Percentiles rank a stretch among this genome's conserved stretches.
Evolutionary conservation across 2,329 filamentous ascomycete genomes (phyloP).

Genomic region (Hypoxylon sp.): DNA sequence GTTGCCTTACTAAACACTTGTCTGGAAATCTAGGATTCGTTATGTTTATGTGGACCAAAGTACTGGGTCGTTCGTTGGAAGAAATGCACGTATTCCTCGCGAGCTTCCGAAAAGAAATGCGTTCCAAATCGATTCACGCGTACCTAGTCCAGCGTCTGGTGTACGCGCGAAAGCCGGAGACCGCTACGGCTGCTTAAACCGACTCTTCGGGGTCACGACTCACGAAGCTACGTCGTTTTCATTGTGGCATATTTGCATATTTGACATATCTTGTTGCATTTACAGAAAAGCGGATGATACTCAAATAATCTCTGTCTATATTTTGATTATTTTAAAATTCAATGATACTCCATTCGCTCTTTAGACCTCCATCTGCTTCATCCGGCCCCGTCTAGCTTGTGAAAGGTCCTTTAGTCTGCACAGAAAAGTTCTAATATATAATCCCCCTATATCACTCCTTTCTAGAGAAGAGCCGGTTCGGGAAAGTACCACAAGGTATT

Average conservation of each 20-base stretch:
- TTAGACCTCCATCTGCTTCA: neutral
- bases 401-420: neutral
- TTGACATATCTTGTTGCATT: constrained; percentile 17
- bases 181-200: constrained; percentile 13
- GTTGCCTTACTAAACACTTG: neutral
- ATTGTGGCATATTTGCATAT: constrained; percentile 7
- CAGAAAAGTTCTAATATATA: neutral
- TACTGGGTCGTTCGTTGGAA: constrained; percentile 38
- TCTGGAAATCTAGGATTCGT: constrained; percentile 34
- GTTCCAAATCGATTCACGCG: constrained; percentile 30
- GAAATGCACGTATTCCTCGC: constrained; percentile 46
- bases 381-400: neutral
- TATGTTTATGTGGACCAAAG: constrained; percentile 45
- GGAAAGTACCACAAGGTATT: constrained; percentile 21
- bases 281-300: constrained; percentile 17
- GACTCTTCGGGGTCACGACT: constrained; percentile 11
- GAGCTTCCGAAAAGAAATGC: constrained; percentile 40
- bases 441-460: neutral
- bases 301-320: constrained; percentile 8
- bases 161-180: constrained; percentile 43
- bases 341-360: constrained; percentile 16
- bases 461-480: constrained; percentile 12
- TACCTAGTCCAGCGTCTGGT: constrained; percentile 44
- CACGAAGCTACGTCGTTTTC: constrained; percentile 15
- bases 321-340: neutral